Evolutionary conservation across 208 protist genomes (phyloP).

Genomic region (Trypanosoma caninum): DNA sequence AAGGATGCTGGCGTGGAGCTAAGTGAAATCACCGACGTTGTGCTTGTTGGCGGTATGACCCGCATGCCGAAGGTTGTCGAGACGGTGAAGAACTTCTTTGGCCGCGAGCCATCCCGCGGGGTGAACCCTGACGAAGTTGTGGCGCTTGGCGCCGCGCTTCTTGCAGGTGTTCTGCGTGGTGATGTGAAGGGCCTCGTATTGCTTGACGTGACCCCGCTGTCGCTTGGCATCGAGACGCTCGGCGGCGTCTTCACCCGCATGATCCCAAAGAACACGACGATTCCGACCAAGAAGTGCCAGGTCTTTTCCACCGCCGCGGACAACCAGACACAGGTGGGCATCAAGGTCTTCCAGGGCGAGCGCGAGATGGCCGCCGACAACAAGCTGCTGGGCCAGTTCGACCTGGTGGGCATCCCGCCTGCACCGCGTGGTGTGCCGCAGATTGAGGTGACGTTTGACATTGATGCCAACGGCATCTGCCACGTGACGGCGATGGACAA

Average conservation of each 20-base stretch:
- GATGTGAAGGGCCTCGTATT: slow-evolving; percentile 79
- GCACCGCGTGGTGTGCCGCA: slow-evolving; percentile 92
- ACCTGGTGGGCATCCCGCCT: slow-evolving; percentile 81
- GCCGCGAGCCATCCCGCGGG: slow-evolving; percentile 89
- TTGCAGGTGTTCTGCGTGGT: slow-evolving; percentile 65
- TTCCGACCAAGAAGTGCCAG: slow-evolving; percentile 85
- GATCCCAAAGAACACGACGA: slow-evolving; percentile 83
- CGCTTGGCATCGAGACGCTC: slow-evolving; percentile 91
- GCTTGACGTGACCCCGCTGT: slow-evolving; percentile 92
- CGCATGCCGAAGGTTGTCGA: slow-evolving; percentile 99
- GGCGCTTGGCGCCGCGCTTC: slow-evolving; percentile 95
- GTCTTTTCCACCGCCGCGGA: slow-evolving; percentile 87
- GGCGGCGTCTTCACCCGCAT: slow-evolving; percentile 96
- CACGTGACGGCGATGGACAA: slow-evolving; percentile 95
- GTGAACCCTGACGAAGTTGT: slow-evolving; percentile 95
- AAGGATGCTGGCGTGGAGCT: slow-evolving; percentile 87
- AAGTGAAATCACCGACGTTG: slow-evolving; percentile 89
- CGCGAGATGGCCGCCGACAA: slow-evolving; percentile 90
- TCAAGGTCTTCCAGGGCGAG: slow-evolving; percentile 95
- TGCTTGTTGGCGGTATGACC: slow-evolving; percentile 95
- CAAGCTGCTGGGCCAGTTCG: slow-evolving; percentile 95
- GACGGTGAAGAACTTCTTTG: slow-evolving; percentile 94
- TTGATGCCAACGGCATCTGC: slow-evolving; percentile 98
- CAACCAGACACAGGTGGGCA: slow-evolving; percentile 88
- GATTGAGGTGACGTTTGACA: slow-evolving; percentile 99